Evolutionary conservation across 345 rosid genomes (phyloP), one percentile per base, ranked within the genome.

Genomic region (Lumnitzera littorea): DNA sequence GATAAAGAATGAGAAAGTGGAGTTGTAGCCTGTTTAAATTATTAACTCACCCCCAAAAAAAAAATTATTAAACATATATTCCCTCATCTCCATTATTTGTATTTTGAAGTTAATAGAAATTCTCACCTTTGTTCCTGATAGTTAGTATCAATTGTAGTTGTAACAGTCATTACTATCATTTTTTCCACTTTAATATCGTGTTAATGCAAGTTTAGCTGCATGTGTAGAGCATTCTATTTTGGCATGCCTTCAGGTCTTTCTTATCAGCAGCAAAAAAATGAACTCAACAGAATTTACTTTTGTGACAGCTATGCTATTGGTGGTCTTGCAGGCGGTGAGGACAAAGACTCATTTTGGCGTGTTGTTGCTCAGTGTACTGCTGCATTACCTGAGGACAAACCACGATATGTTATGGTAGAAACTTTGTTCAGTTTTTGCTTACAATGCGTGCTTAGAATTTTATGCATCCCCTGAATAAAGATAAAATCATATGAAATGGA

Each of bases 271-370:
- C 48, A 24, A 29, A 53, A 46, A 41, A 46, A 51, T 41, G 62
- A 49, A 56, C 41, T 65, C 51, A 24, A 57, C 61, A 3, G n/a
- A 12, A 41, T 57, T 17, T 50, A 65, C 64, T 75, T 80, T 55
- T 77, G 62, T 69, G 71, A 78, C 83, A 88, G 96, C 74, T 88
- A 88, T 76, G 91, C 96, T 56, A 88, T 85, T 68, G 96, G 96
- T 72, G 96, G 96, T 70, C 96, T 88, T 74, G 62, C 91, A 65
- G 96, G 96, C 3, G 91, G 96, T 27, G 96, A 88, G 81, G 96
- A 88, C 57, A 85, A 88, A 74, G 91, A 88, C 72, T 85, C 91
- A 60, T 88, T 88, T 80, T 85, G 91, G 89, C 89, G 89, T 56
- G 84, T 88, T 66, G 89, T 88, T 70, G 91, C 91, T 66, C 96